These are phyloP conservation scores for Eimeria mitis DNA, from an alignment of 169 alveolate species.

Conservation along the genomic window DNA sequence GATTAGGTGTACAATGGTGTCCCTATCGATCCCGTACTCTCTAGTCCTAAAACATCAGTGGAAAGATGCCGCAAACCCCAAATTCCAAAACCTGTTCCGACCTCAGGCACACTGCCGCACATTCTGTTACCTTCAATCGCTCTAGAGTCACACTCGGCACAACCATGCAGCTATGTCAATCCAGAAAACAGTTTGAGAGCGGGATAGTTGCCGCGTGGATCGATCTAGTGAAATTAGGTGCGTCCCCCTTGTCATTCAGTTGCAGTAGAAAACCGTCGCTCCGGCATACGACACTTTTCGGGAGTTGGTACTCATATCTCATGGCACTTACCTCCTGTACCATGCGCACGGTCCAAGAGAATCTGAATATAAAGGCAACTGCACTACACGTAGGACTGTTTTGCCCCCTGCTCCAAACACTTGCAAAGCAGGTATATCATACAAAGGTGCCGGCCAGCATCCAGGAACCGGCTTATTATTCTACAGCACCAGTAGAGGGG, in stretches of 20 bases:
- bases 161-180: not conserved
- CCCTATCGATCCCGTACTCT: not conserved
- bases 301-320: not conserved
- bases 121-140: not conserved
- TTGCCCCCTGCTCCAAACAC: not conserved
- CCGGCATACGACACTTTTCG: not conserved
- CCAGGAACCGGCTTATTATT: not conserved
- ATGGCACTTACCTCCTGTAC: not conserved
- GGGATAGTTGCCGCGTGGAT: not conserved
- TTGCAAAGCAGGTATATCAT: not conserved
- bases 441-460: not conserved
- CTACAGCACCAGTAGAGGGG: not conserved
- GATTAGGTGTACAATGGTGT: not conserved
- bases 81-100: not conserved
- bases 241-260: not conserved
- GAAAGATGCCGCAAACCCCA: not conserved
- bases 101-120: not conserved
- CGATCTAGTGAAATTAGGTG: not conserved
- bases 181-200: not conserved
- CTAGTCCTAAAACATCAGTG: not conserved
- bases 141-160: not conserved
- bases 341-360: not conserved
- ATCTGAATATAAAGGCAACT: not conserved
- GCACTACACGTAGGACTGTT: not conserved
- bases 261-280: not conserved